phyloP scores from a whole-genome alignment of 805 yeast species.

The Candida hungchunana region DNA sequence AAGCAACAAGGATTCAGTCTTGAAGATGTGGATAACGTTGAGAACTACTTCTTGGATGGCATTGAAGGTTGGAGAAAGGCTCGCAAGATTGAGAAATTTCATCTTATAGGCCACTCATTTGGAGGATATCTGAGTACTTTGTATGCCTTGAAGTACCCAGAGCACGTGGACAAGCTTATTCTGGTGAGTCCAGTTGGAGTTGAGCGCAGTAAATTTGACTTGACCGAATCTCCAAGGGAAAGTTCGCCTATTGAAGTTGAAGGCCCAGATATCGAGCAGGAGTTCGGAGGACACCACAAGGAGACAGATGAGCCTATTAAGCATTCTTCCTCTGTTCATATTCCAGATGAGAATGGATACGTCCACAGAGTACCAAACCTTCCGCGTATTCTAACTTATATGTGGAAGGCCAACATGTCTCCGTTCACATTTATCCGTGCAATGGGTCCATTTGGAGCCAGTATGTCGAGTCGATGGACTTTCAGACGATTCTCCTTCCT shows the following conservation, averaged over 20 bases:
- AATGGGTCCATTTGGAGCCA: conserved; percentile 52
- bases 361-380: conserved; percentile 31
- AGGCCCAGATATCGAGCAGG: conserved; percentile 30
- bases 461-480: conserved; percentile 50
- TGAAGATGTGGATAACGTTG: conserved; percentile 30
- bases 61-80: conserved; percentile 56
- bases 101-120: conserved; percentile 62
- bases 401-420: conserved; percentile 53
- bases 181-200: conserved; percentile 72
- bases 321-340: conserved; percentile 22
- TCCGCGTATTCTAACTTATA: conserved; percentile 33
- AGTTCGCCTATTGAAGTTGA: conserved; percentile 15
- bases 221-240: conserved; percentile 5
- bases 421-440: conserved; percentile 50
- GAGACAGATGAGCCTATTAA: conserved; percentile 16
- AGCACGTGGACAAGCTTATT: conserved; percentile 45
- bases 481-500: conserved; percentile 39
- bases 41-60: conserved; percentile 37
- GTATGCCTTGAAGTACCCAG: conserved; percentile 53
- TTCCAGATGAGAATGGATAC: conserved; percentile 30
- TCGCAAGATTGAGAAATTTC: conserved; percentile 46
- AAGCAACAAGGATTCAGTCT: conserved; percentile 16
- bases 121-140: conserved; percentile 67
- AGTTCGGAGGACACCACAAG: conserved; percentile 23
- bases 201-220: conserved; percentile 46